These are phyloP conservation scores for Pseudomassariella vexata DNA, from an alignment of 2,329 filamentous ascomycete genomes.

Conservation along the genomic window DNA sequence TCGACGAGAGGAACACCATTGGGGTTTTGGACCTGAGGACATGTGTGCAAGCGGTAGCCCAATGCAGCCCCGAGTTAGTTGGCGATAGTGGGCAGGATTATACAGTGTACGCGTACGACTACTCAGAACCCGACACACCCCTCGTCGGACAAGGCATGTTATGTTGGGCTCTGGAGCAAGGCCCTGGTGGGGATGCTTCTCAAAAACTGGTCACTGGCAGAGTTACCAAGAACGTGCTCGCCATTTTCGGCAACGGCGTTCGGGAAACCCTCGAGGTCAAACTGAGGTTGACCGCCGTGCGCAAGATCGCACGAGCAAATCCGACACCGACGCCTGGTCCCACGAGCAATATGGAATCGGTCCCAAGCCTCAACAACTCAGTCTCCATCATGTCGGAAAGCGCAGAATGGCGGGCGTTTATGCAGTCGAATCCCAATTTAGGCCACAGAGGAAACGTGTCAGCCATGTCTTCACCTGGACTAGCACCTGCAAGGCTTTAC, in stretches of 20 bases:
- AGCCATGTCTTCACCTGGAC: constrained; percentile 22
- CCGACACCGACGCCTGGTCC: constrained; percentile 15
- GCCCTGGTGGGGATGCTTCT: constrained; percentile 27
- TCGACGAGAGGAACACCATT: constrained; percentile 77
- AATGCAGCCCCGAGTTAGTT: constrained; percentile 80
- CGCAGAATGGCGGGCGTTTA: constrained; percentile 71
- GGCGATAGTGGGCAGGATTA: constrained; percentile 72
- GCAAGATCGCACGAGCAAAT: constrained; percentile 38
- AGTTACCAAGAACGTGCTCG: constrained; percentile 79
- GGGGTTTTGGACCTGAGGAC: constrained; percentile 82
- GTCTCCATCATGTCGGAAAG: constrained; percentile 52
- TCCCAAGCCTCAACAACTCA: constrained; percentile 13
- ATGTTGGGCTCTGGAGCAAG: constrained; percentile 66
- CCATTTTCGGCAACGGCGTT: constrained; percentile 75
- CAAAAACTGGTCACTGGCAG: constrained; percentile 80
- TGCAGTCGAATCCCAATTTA: constrained; percentile 61
- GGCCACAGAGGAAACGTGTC: constrained; percentile 31
- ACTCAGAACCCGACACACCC: constrained; percentile 88
- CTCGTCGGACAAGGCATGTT: constrained; percentile 94
- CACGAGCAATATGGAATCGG: constrained; percentile 9
- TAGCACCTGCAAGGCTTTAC: constrained; percentile 23
- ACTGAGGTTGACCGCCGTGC: constrained; percentile 75
- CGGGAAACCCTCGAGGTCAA: constrained; percentile 92
- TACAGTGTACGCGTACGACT: constrained; percentile 95
- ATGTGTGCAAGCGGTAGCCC: constrained; percentile 75